Evolutionary conservation across 768 basidiomycete genomes (phyloP).

Genomic region (Terana coerulea): DNA sequence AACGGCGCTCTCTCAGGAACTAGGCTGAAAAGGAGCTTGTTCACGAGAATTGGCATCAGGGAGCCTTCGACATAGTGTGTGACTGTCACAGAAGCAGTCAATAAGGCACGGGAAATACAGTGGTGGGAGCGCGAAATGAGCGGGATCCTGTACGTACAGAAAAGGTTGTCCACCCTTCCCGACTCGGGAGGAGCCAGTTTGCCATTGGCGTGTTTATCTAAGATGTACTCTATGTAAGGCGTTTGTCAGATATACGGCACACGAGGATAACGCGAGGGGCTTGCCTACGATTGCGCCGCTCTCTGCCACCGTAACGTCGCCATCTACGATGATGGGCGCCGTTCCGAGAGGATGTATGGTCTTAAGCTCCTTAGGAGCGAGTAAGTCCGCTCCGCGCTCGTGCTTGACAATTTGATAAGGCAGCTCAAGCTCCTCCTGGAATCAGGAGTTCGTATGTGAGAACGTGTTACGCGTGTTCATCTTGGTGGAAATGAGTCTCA

Average conservation of each 20-base stretch:
- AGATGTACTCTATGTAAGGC: slow-evolving; percentile 30
- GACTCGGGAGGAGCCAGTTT: slow-evolving; percentile 20
- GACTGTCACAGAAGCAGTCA: slow-evolving; percentile 16
- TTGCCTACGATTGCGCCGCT: slow-evolving; percentile 35
- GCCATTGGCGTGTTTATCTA: slow-evolving; percentile 30
- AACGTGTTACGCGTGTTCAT: not conserved
- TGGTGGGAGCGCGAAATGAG: not conserved
- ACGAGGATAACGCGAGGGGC: not conserved
- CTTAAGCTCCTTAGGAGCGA: slow-evolving; percentile 30
- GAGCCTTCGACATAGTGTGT: slow-evolving; percentile 32
- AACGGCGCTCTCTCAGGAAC: slow-evolving; percentile 30
- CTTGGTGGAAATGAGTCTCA: slow-evolving; percentile 13
- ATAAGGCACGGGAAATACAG: not conserved
- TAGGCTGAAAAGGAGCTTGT: slow-evolving; percentile 26
- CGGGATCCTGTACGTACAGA: slow-evolving; percentile 20
- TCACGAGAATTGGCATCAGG: slow-evolving; percentile 32
- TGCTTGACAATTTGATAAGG: slow-evolving; percentile 34
- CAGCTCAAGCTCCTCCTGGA: slow-evolving; percentile 47
- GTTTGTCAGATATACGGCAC: not conserved
- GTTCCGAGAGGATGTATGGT: slow-evolving; percentile 32
- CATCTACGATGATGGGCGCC: slow-evolving; percentile 36
- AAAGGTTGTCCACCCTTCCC: slow-evolving; percentile 26
- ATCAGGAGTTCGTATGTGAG: not conserved
- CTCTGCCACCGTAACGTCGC: slow-evolving; percentile 33
- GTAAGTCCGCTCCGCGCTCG: slow-evolving; percentile 19